Conservation (phyloP, 306 rosid genomes). For the Citrullus amarus region DNA sequence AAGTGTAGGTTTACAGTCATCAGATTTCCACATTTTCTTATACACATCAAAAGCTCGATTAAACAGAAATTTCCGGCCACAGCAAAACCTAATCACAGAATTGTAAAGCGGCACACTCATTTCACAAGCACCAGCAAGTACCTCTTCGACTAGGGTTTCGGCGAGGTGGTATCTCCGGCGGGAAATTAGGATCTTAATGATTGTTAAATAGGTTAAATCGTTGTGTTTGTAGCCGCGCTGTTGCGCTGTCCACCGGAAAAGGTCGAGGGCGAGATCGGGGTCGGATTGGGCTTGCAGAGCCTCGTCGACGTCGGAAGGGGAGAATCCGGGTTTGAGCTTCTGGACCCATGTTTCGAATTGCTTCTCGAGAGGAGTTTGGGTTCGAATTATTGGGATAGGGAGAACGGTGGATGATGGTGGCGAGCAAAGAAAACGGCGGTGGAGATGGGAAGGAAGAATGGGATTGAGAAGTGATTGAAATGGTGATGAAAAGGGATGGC, state of each 20-base stretch:
- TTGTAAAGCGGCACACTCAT: constrained; percentile 57
- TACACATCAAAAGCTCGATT: constrained; percentile 69
- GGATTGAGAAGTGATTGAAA: neutral
- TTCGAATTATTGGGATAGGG: constrained; percentile 7
- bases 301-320: constrained; percentile 41
- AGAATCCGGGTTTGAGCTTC: constrained; percentile 75
- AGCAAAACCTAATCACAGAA: constrained; percentile 58
- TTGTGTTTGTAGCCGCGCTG: constrained; percentile 73
- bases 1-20: constrained; percentile 52
- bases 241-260: constrained; percentile 90
- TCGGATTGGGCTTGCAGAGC: constrained; percentile 66
- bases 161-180: constrained; percentile 46
- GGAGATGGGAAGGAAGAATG: constrained; percentile 12
- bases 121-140: constrained; percentile 76
- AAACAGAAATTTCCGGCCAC: constrained; percentile 43
- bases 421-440: neutral
- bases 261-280: constrained; percentile 83
- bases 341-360: constrained; percentile 79
- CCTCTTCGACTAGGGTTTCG: constrained; percentile 77
- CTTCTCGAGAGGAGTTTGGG: constrained; percentile 59
- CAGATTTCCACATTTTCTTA: constrained; percentile 56
- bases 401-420: constrained; percentile 17
- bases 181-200: constrained; percentile 40
- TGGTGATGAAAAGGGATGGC: constrained; percentile 1
- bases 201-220: constrained; percentile 47